Evolutionary conservation across 768 basidiomycete species (phyloP), one percentile per base, ranked within the genome.

Genomic region (Leccinum boreale): DNA sequence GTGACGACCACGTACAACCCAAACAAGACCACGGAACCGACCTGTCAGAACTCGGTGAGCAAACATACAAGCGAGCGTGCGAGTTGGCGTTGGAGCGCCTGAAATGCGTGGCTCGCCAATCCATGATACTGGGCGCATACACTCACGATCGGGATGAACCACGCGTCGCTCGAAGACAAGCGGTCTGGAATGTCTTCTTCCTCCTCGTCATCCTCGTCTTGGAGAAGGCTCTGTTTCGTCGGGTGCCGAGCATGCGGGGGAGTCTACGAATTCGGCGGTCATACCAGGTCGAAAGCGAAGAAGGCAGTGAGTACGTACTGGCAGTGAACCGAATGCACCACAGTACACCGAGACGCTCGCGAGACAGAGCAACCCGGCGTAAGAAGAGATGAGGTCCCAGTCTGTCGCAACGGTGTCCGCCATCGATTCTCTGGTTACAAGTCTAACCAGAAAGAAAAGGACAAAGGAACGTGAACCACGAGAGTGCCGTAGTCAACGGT

Each of bases 101-200:
- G 44, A 45, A 21, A n/a, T 15, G 29, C 48, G 5, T 50, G 42
- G 14, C 17, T n/a, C n/a, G n/a, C n/a, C 39, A 44, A 44, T 19
- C 26, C 31, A 26, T 46, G n/a, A 29, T 6, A 2, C 6, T 5
- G 47, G 28, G 17, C 55, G 54, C 39, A 44, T 35, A 14, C 17
- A 76, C 87, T 67, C 62, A 91, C 88, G 39, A 92, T 74, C 21
- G 90, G 90, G 62, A 92, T 89, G 24, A 89, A 64, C 82, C 85
- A 89, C 21, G 88, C 90, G 57, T 92, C 89, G 31, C 70, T 74
- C 4, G 85, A 78, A 2, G 89, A 84, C 72, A 92, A 67, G 26
- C 82, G 79, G 52, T 85, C 85, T 2, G 76, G 65, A n/a, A 77
- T 62, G 10, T 84, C 82, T 47, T 89, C 81, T 5, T 85, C 79